A percentile compares a stretch with the other conserved stretches of the same genome.
phyloP scores from a whole-genome alignment of 257 asterid species.

The Osmanthus fragrans region DNA sequence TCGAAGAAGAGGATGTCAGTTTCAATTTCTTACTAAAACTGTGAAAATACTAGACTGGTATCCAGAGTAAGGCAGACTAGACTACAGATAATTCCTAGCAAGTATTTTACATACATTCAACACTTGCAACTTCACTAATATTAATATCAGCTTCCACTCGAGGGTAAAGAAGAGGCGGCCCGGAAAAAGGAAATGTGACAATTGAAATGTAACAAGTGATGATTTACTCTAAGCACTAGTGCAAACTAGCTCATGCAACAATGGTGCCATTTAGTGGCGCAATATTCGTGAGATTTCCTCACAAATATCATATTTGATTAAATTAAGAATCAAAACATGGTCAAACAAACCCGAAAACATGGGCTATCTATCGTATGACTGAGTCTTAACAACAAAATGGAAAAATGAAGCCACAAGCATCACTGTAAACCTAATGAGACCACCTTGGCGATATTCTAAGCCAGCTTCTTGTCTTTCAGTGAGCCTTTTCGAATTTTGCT shows the following conservation, averaged over 20 bases:
- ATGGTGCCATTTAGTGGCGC: background rate
- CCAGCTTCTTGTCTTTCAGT: conserved; percentile 58
- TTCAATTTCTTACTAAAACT: no score
- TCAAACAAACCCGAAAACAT: conserved; percentile 29
- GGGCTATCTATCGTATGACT: conserved; percentile 33
- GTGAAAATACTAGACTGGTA: no score
- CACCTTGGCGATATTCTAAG: conserved; percentile 31
- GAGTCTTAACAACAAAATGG: conserved; percentile 35
- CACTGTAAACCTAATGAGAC: conserved; percentile 24
- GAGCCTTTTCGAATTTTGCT: conserved; percentile 76
- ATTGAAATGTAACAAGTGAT: background rate
- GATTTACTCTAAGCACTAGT: conserved; percentile 7
- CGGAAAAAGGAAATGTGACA: background rate
- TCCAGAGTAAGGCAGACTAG: background rate
- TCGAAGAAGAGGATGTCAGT: background rate
- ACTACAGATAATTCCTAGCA: background rate
- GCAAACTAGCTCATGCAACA: background rate
- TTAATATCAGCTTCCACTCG: background rate
- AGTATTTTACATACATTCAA: background rate
- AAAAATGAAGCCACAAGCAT: conserved; percentile 23
- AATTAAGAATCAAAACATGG: conserved; percentile 35
- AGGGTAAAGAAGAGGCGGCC: background rate
- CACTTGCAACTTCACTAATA: background rate
- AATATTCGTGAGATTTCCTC: conserved; percentile 30
- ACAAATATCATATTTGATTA: conserved; percentile 16